Base-by-base conservation (phyloP, 257 asterid species). In the Parsonsia alboflavescens region DNA sequence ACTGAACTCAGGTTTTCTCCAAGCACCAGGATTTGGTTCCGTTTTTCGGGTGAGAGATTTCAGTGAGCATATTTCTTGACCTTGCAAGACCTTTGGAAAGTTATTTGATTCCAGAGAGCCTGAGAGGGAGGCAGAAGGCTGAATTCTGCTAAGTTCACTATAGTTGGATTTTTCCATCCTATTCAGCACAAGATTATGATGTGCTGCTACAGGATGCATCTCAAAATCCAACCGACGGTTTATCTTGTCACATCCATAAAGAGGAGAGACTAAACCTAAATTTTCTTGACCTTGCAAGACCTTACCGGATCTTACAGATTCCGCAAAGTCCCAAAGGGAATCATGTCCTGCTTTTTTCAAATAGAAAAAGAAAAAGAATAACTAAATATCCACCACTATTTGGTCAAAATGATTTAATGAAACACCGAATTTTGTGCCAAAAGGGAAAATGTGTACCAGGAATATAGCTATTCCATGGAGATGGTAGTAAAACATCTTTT, bases 231-330 rank as follows among this genome's bases (percentile, higher is more conserved):
- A 88, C 79, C 80, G 94, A 70, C 88, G 89, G 85, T 81, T 89
- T 67, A 85, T 80, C 36, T 88, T 88, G 79, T 93, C 91, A 73
- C 90, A 54, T 79, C 89, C 86, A 74, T 83, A 83, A 70, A 86
- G 88, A 69, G 93, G 89, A 76, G 96, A 84, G 59, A 83, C 77
- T 74, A 86, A 86, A 85, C 90, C 89, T 70, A 70, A 70, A 83
- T 89, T 92, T 95, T 95, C 98, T 95, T 95, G 98, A 95, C 99
- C 99, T 95, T 95, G 98, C 99, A 95, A 95, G 99, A 95, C 99
- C 99, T 95, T 90, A 77, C 97, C 87, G 92, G 97, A 85, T 87
- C 96, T 83, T 62, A 87, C 49, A 48, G 96, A 88, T 84, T 89
- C 99, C 93, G 89, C 93, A 81, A 90, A 95, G 91, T 90, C 99